Percentiles rank a stretch among this genome's conserved stretches.
These are phyloP conservation scores for Pueraria montana DNA, from an alignment of 306 rosid species.

Conservation along the genomic window DNA sequence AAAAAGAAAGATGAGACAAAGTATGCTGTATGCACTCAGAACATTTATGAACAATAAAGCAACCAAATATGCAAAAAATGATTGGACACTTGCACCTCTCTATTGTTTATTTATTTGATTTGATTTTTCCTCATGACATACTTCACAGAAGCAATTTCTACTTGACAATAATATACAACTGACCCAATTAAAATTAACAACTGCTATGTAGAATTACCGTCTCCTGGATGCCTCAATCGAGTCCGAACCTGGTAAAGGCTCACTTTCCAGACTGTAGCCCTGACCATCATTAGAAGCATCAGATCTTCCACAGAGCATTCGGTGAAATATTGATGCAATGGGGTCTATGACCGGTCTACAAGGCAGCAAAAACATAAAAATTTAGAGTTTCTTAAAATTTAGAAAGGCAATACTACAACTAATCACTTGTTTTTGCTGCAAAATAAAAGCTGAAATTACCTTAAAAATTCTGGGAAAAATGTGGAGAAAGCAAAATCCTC, in stretches of 20 bases:
- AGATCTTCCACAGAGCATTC: slow-evolving; percentile 84
- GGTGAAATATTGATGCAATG: slow-evolving; percentile 76
- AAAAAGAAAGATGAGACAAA: background rate
- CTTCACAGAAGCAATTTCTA: slow-evolving; percentile 7
- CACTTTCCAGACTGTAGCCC: slow-evolving; percentile 61
- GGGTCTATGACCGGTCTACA: slow-evolving; percentile 84
- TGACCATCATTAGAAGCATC: slow-evolving; percentile 60
- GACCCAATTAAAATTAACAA: background rate
- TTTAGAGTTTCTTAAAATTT: background rate
- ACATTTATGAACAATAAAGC: background rate
- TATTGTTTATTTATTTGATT: background rate
- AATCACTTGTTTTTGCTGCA: background rate
- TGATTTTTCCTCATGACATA: background rate
- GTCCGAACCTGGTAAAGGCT: slow-evolving; percentile 86
- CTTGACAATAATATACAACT: background rate
- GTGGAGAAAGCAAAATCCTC: slow-evolving; percentile 91
- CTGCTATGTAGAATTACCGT: slow-evolving; percentile 55
- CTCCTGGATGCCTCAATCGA: slow-evolving; percentile 88
- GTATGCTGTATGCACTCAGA: background rate
- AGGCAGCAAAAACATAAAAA: slow-evolving; percentile 25
- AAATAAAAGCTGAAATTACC: slow-evolving; percentile 54
- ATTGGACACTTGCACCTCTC: background rate
- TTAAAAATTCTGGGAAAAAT: slow-evolving; percentile 80
- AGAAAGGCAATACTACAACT: slow-evolving; percentile 26
- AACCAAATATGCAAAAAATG: slow-evolving; percentile 4